Conservation (phyloP, 768 basidiomycete genomes). For the Cystobasidium onofrii region DNA sequence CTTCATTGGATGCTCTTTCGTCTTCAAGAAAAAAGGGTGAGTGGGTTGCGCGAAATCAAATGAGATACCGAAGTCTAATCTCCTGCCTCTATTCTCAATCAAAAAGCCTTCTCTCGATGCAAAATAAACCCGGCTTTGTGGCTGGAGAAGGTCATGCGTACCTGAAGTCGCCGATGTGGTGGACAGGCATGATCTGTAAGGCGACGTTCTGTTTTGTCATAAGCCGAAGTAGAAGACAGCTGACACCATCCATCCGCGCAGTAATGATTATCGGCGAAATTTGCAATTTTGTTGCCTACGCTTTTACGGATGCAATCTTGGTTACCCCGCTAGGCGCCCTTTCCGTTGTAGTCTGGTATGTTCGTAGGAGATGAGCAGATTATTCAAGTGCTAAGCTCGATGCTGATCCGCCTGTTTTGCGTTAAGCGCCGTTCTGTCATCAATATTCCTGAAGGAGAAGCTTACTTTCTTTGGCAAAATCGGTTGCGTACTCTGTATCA, state of each 20-base stretch:
- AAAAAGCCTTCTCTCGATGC: slow-evolving; percentile 36
- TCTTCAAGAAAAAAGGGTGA: slow-evolving; percentile 93
- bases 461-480: slow-evolving; percentile 96
- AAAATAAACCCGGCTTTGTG: slow-evolving; percentile 41
- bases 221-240: neutral
- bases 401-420: no score
- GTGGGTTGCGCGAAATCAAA: neutral
- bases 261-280: slow-evolving; percentile 77
- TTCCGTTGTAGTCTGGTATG: slow-evolving; percentile 72
- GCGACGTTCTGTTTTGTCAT: slow-evolving; percentile 46
- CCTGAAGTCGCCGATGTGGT: slow-evolving; percentile 83
- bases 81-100: no score
- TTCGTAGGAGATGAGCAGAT: neutral
- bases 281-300: slow-evolving; percentile 43
- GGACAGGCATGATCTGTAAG: slow-evolving; percentile 72
- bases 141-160: slow-evolving; percentile 87
- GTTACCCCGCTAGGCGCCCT: slow-evolving; percentile 95
- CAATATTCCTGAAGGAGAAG: slow-evolving; percentile 83
- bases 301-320: slow-evolving; percentile 53
- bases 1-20: slow-evolving; percentile 85
- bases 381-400: neutral
- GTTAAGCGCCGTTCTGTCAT: slow-evolving; percentile 69
- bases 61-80: no score
- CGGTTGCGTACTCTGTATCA: slow-evolving; percentile 80
- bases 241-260: slow-evolving; percentile 41